Evolutionary conservation across 2,329 filamentous ascomycete genomes (phyloP).

Genomic region (Fusarium subtropicale): DNA sequence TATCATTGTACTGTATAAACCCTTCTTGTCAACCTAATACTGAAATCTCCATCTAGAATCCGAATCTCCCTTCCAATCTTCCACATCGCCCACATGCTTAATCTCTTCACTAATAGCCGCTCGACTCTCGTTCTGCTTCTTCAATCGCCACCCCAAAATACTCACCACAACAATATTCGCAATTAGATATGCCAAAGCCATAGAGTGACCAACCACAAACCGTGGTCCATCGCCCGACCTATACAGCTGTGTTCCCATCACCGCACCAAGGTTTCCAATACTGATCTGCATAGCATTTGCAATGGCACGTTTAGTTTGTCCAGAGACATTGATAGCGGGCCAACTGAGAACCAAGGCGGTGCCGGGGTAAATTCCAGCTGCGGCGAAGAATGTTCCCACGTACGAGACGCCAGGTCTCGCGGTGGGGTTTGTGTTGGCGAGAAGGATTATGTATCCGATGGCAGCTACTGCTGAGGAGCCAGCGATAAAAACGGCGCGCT

Average conservation of each 20-base stretch:
- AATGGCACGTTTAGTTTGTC: slow-evolving; percentile 75
- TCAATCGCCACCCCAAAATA: slow-evolving; percentile 65
- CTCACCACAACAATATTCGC: slow-evolving; percentile 67
- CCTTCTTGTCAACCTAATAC: slow-evolving; percentile 46
- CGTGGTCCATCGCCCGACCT: slow-evolving; percentile 68
- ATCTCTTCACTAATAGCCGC: slow-evolving; percentile 57
- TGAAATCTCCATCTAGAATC: slow-evolving; percentile 76
- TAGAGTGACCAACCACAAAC: slow-evolving; percentile 74
- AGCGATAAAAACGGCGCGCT: slow-evolving; percentile 73
- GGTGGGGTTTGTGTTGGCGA: slow-evolving; percentile 61
- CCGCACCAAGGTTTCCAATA: slow-evolving; percentile 75
- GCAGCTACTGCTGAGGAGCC: slow-evolving; percentile 66
- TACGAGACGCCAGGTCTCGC: slow-evolving; percentile 68
- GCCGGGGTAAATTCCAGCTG: slow-evolving; percentile 75
- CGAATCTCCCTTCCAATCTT: slow-evolving; percentile 70
- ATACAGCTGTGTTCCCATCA: slow-evolving; percentile 78
- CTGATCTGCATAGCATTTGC: slow-evolving; percentile 79
- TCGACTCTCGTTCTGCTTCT: slow-evolving; percentile 67
- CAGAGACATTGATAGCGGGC: slow-evolving; percentile 78
- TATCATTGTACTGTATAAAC: rapidly evolving
- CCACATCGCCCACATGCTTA: slow-evolving; percentile 61
- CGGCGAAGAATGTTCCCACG: slow-evolving; percentile 70
- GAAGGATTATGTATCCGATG: slow-evolving; percentile 72
- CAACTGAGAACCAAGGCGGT: slow-evolving; percentile 73
- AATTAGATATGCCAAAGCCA: slow-evolving; percentile 73